Base-by-base conservation (phyloP, 768 basidiomycete genomes). In the Boletus sp. region DNA sequence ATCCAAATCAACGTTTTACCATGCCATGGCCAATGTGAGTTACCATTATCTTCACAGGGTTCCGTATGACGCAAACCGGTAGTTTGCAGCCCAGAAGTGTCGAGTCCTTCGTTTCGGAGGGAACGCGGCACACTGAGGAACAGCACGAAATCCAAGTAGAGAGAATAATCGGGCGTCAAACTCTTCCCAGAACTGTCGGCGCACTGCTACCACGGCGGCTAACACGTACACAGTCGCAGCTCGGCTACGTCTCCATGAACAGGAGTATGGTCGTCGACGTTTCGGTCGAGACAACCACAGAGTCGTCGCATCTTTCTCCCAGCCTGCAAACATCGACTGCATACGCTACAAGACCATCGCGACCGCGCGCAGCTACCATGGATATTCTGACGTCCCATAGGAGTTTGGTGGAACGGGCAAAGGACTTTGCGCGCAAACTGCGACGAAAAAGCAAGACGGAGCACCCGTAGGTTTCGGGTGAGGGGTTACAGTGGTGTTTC, bases 111-210 rank as follows among this genome's bases (percentile, higher is more conserved):
- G 73, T 72, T 29, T 80, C 77, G 38, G 66, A 74, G 40, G 72
- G 72, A 40, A 63, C 70, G 40, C 69, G 64, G 17, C 72, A 73
- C 38, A 57, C 53, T 6, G 79, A 81, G 54, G 78, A 81, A 50
- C 68, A 70, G 47, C 78, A 77, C 51, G 79, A 81, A 40, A 80
- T 78, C 9, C 77, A 75, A 47, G 72, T 83, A 56, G 73, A 78
- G 40, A 75, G 75, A 47, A 79, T 81, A 59, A 72, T 68, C 7
- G 75, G 75, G 3, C 75, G 74, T 33, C 70, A 71, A 57, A 75
- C 70, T 44, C 67, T 81, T 38, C 74, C 78, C 3, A 73, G 73
- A 46, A 74, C 76, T 15, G 59, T 80, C 19, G 72, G 72, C 41
- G 64, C 70, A 14, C 61, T 82, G 25, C 62, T 82, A 49, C 75